Conservation (phyloP, 2,329 filamentous ascomycete genomes). For the Diplocarpon mali region DNA sequence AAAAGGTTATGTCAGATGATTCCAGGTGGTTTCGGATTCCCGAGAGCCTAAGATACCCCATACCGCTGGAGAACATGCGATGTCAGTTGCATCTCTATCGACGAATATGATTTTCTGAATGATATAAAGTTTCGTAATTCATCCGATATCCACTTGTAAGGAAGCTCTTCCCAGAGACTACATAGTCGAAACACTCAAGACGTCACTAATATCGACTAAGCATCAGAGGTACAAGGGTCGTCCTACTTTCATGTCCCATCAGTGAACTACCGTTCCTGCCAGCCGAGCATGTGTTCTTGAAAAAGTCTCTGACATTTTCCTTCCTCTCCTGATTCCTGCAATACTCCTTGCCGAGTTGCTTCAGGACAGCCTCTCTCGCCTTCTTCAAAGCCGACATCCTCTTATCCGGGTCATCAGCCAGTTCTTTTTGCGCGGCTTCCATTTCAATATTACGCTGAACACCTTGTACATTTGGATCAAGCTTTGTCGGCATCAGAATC, state of each 20-base stretch:
- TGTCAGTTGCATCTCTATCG: conserved; percentile 83
- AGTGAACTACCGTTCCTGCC: conserved; percentile 16
- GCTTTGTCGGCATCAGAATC: conserved; percentile 45
- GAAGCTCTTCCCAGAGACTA: conserved; percentile 3
- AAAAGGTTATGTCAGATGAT: conserved; percentile 63
- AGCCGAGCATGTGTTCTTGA: conserved; percentile 20
- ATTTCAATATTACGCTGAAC: conserved; percentile 48
- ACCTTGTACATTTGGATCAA: conserved; percentile 40
- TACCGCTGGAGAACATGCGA: conserved; percentile 86
- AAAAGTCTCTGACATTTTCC: conserved; percentile 15
- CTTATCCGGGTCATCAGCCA: conserved; percentile 46
- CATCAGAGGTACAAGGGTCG: conserved; percentile 47
- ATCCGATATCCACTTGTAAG: conserved; percentile 12
- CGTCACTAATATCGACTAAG: conserved; percentile 35
- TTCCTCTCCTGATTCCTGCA: conserved; percentile 21
- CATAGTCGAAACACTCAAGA: conserved; percentile 1
- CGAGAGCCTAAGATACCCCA: conserved; percentile 61
- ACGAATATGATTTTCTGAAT: conserved; percentile 24
- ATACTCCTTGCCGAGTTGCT: conserved; percentile 46
- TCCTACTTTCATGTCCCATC: conserved; percentile 37
- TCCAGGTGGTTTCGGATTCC: conserved; percentile 76
- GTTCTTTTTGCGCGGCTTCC: conserved; percentile 42
- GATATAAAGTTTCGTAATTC: conserved; percentile 17
- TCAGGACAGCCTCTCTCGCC: conserved; percentile 49
- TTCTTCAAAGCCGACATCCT: conserved; percentile 44